Percentiles rank a stretch among this genome's conserved stretches.
phyloP scores from a whole-genome alignment of 129 eudicot genomes.

The Mikania micrantha region DNA sequence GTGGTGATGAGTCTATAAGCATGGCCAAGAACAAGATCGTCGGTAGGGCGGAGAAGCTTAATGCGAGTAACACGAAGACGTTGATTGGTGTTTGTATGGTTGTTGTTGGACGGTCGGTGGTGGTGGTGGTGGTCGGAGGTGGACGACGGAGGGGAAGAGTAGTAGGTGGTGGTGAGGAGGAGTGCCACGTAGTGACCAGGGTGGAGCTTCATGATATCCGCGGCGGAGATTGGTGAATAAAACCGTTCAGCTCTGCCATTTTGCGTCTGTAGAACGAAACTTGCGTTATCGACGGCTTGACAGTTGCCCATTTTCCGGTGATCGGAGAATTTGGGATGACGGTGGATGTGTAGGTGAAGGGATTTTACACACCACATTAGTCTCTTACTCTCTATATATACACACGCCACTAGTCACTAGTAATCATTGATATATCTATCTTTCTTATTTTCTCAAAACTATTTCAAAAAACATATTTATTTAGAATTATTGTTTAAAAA shows the following conservation, averaged over 20 bases:
- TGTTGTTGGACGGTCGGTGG: conserved; percentile 17
- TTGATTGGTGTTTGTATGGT: conserved; percentile 14
- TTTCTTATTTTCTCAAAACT: neutral
- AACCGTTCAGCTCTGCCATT: conserved; percentile 56
- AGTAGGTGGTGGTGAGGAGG: conserved; percentile 82
- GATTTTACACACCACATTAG: neutral
- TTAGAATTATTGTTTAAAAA: too few species aligned
- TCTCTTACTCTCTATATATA: conserved; percentile 33
- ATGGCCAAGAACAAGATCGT: conserved; percentile 74
- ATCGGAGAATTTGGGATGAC: neutral
- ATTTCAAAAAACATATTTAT: neutral
- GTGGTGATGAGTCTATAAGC: conserved; percentile 84
- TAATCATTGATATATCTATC: too few species aligned
- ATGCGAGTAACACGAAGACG: conserved; percentile 69
- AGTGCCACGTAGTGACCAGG: conserved; percentile 92
- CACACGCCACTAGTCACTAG: too few species aligned
- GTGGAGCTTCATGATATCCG: conserved; percentile 63
- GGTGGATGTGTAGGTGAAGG: neutral
- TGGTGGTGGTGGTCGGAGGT: conserved; percentile 34
- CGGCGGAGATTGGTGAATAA: conserved; percentile 53
- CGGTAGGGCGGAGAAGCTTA: conserved; percentile 79
- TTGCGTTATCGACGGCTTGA: conserved; percentile 89
- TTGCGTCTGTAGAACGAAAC: conserved; percentile 66
- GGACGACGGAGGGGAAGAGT: conserved; percentile 34
- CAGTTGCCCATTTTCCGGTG: conserved; percentile 77